phyloP scores from a whole-genome alignment of 306 rosid genomes.

The Lablab purpureus region DNA sequence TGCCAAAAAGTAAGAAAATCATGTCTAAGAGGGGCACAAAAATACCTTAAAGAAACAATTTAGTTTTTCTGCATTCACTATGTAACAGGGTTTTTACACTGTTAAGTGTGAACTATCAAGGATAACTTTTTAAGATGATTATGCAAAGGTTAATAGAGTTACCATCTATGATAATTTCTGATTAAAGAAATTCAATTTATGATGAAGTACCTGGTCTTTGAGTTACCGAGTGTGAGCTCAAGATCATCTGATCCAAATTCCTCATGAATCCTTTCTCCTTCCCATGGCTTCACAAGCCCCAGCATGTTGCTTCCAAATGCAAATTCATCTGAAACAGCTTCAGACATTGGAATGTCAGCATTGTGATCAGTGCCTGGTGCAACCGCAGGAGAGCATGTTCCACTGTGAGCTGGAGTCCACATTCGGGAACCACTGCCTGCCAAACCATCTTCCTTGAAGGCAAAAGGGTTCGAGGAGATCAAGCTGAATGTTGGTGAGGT shows the following conservation, averaged over 20 bases:
- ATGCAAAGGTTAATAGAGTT: neutral
- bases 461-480: conserved; percentile 82
- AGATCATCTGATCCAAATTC: conserved; percentile 89
- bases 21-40: conserved; percentile 21
- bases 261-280: conserved; percentile 95
- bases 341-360: conserved; percentile 91
- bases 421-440: conserved; percentile 69
- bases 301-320: conserved; percentile 85
- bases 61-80: neutral
- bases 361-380: conserved; percentile 78
- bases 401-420: conserved; percentile 99
- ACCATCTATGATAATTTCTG: neutral
- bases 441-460: conserved; percentile 73
- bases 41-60: neutral
- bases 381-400: conserved; percentile 92
- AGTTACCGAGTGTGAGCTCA: conserved; percentile 96
- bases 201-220: conserved; percentile 72
- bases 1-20: conserved; percentile 42
- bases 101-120: neutral
- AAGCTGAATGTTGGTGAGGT: conserved; percentile 90
- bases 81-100: neutral
- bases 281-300: conserved; percentile 96
- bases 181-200: neutral
- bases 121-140: neutral
- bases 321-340: conserved; percentile 84